Base-by-base conservation (phyloP, 1,284 basidiomycete species). In the Stereum hirsutum region DNA sequence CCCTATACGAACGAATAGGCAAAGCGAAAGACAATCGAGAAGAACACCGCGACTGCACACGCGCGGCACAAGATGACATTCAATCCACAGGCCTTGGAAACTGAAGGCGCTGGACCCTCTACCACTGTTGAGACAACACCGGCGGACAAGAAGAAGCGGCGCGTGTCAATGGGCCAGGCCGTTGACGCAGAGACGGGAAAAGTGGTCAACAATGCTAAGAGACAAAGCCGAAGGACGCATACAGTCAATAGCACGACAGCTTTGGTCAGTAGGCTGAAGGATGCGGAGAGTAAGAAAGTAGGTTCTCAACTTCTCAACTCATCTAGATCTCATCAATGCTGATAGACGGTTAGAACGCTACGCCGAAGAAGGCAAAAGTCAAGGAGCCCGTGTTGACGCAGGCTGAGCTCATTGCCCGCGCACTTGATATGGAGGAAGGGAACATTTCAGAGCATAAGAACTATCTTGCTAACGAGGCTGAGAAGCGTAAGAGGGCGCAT, bases 351-450 rank as follows among this genome's bases (percentile, higher is more conserved):
- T 49, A 80, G 81, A 78, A 79, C 2, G 56, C 72, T 1, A 60
- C 74, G 20, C 74, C 79, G 0, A 86, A 78, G 60, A 81, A 78
- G 52, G 53, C 60, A 5, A 82, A 78, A 54, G 62, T 63, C 4
- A 66, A 66, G 42, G 65, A 61, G 11, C 72, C 66, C 20, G 57
- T 62, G 3, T 72, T 75, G 28, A 88, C 87, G 0, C 90, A 93
- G 54, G 84, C 75, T 19, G 84, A 90, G 51, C 71, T 92, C 4
- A 85, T 93, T 42, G 77, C 79, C 1, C 78, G 78, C 12, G 89
- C 89, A 0, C 71, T 92, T 8, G 87, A 90, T 54, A 86, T 81
- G 40, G 89, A 92, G 57, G 88, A 91, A 60, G 78, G 80, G 4
- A 93, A 93, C 54, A 77, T 82, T 19, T 69, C 72, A n/a, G 81